Evolutionary conservation across 2,329 filamentous ascomycete species (phyloP).

Genomic region (Sarocladium oryzae): DNA sequence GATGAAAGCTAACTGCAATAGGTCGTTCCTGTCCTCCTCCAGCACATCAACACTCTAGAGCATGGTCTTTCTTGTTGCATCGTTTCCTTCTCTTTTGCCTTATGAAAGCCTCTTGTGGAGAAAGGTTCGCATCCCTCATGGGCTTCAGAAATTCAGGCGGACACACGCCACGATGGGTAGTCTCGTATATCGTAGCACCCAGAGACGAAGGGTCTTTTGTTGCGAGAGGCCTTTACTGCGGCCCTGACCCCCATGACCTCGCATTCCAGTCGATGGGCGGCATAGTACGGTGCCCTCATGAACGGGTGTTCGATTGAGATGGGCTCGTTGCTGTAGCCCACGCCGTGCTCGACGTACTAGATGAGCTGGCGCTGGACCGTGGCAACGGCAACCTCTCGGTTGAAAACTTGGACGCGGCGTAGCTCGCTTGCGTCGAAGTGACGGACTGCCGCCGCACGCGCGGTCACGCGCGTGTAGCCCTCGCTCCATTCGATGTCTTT

Average conservation of each 20-base stretch:
- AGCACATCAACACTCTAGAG: too few species aligned
- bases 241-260: neutral
- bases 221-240: neutral
- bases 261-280: neutral
- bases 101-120: too few species aligned
- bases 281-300: neutral
- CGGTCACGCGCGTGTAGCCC: neutral
- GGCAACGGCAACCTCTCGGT: neutral
- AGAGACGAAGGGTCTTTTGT: neutral
- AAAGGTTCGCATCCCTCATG: too few species aligned
- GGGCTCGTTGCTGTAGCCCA: neutral
- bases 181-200: neutral
- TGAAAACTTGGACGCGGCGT: neutral
- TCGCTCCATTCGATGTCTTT: neutral
- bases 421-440: neutral
- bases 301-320: neutral
- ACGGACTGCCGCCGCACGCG: neutral
- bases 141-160: too few species aligned
- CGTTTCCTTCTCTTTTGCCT: too few species aligned
- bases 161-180: neutral
- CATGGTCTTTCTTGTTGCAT: too few species aligned
- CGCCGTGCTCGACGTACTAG: neutral
- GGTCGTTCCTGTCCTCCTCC: too few species aligned
- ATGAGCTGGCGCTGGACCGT: neutral
- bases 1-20: too few species aligned